Base-by-base conservation (phyloP, 2,329 filamentous ascomycete species). In the Neofusicoccum parvum region DNA sequence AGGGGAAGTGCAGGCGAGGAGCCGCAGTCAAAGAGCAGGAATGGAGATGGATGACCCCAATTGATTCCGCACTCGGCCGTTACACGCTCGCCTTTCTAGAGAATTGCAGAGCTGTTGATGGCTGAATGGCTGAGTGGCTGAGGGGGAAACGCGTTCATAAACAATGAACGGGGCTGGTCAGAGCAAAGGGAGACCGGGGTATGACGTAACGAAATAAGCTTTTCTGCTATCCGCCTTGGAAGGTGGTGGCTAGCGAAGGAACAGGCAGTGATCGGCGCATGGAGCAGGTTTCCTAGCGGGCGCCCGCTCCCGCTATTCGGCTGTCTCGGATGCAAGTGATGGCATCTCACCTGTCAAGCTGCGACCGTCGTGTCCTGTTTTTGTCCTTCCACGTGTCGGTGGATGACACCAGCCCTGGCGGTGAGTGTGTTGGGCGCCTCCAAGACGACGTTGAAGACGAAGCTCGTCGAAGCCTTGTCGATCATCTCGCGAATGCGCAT, bases 251-350 rank as follows among this genome's bases (percentile, higher is more conserved):
- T 12, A n/a, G 39, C 15, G 36, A 9, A 60, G 59, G 59, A 62
- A 62, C 59, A 62, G 59, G 58, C 43, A 62, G 41, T 11, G 58
- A 62, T 62, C 58, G 58, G 10, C 58, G 5, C 12, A n/a, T 12
- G 3, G 27, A 36, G 15, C 59, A 41, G 34, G 59, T 62, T 62
- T 62, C 58, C 20, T 34, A 43, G 32, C 46, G 45, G 9, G 23
- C 32, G 43, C 27, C 36, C 34, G 32, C 43, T 15, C n/a, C 43
- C n/a, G 23, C 27, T 59, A 23, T 36, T 60, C 56, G 56, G 56
- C 15, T 60, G 56, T 36, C 56, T 48, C 56, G 56, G 56, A 20
- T 60, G 15, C 15, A 39, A 34, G 17, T 60, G 56, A 48, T 60
- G 27, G 27, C 56, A 60, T 60, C 43, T 48, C 43, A 15, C 41